Base-by-base conservation (phyloP, 2,329 filamentous ascomycete genomes). In the Penicillium sp. region DNA sequence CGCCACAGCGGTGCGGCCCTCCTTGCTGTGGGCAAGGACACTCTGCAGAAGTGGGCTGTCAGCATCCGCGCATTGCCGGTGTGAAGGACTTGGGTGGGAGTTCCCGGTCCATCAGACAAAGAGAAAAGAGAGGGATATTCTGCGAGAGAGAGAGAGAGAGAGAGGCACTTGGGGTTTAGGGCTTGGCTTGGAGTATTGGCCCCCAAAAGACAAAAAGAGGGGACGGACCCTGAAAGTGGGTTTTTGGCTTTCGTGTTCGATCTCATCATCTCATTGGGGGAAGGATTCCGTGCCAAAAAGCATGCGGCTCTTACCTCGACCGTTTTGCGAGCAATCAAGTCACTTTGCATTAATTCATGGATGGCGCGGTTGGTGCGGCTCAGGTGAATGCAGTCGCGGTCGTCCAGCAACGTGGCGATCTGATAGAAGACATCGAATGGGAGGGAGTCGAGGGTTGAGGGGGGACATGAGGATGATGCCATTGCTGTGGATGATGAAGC, bases 381-480 rank as follows among this genome's bases (percentile, higher is more conserved):
- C 47, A 91, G 76, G 63, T 84, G 80, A 61, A 87, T 82, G 42
- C 86, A 80, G 65, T 90, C 87, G 51, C 86, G 81, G 28, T 88
- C 76, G 19, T 84, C 79, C 38, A 91, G 79, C 59, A 81, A 76
- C 7, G 79, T 78, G 8, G 84, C 80, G 56, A 91, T 83, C 56
- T 85, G 81, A 54, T 85, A 84, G 30, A 90, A 76, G n/a, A 91
- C 79, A 75, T 91, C 89, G 70, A 85, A 88, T 0, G 89, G 88
- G 13, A 91, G 75, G 33, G 70, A 66, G 61, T 83, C 78, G 47
- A 85, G 71, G 56, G 68, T 72, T 61, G 47, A 47, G 17, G 53
- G 15, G 22, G 63, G n/a, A 37, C 40, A 44, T 56, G 64, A 66
- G 59, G 35, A 40, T 53, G 53, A 35, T 38, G 51, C 19, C 51